Evolutionary conservation across 805 yeast genomes (phyloP), one percentile per base, ranked within the genome.

Genomic region (Metschnikowia koreensis): DNA sequence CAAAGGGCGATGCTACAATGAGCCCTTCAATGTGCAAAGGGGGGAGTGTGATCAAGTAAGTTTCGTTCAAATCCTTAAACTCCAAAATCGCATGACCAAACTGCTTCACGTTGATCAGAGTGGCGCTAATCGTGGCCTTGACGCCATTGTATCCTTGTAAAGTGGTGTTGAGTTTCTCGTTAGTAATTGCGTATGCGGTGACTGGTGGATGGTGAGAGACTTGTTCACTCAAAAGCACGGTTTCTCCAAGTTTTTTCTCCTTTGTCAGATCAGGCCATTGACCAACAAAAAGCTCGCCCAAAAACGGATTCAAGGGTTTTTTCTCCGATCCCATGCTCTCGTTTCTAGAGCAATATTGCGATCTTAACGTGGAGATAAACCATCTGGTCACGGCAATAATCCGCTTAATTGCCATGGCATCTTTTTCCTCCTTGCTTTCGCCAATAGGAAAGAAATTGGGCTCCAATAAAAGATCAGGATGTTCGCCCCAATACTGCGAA

Each of bases 121-220:
- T 77, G 41, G 91, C 78, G 26, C 92, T 79, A 71, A 94, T 86
- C 22, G 89, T 82, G 27, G 97, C 92, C 68, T 82, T 87, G 64
- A 93, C 82, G 38, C 93, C 93, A 65, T 89, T 92, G 73, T 89
- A 93, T 48, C 99, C 99, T 68, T 92, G 88, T 56, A 91, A 75
- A 40, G 75, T 70, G 27, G 86, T 85, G 34, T 84, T 79, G 67
- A 86, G 79, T 62, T 82, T 81, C 56, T 84, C 87, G 66, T 91
- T 91, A 63, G 81, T 73, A 50, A 94, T 81, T 41, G 91, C 81
- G 66, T 91, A 94, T 7, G 94, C 97, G n/a, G 98, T 92, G 36
- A 88, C 86, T 27, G 99, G 98, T 15, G 99, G 99, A 69, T 94
- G 99, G 72, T 94, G 99, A 55, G 92, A 84, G 12, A 94, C 97